A percentile compares a stretch with the other conserved stretches of the same genome.
These are phyloP conservation scores for Dinochytrium kinnereticum DNA, from an alignment of 371 early-diverging fungal species.

Conservation along the genomic window DNA sequence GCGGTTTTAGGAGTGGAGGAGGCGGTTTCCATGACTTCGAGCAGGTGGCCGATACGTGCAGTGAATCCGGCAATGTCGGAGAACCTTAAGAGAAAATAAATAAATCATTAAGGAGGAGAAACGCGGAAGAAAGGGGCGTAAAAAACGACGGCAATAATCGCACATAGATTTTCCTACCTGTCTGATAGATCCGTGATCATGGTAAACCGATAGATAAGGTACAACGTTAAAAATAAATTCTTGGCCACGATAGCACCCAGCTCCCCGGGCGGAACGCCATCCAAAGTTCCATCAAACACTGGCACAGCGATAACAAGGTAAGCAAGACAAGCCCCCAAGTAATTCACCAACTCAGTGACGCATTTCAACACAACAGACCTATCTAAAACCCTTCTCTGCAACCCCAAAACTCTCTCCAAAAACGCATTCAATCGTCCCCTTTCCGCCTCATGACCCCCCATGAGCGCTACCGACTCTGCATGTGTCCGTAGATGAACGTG, in stretches of 20 bases:
- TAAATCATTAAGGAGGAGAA: not conserved
- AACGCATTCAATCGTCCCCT: slow-evolving; percentile 57
- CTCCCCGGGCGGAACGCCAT: slow-evolving; percentile 65
- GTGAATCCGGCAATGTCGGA: slow-evolving; percentile 84
- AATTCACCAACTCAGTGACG: slow-evolving; percentile 72
- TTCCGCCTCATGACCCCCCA: slow-evolving; percentile 73
- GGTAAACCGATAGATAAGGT: slow-evolving; percentile 44
- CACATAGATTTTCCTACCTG: slow-evolving; percentile 17
- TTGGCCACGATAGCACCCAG: slow-evolving; percentile 69
- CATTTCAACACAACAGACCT: slow-evolving; percentile 69
- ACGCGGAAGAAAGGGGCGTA: not conserved
- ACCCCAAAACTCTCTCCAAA: slow-evolving; percentile 58
- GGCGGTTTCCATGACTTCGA: slow-evolving; percentile 67
- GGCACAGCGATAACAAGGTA: slow-evolving; percentile 86
- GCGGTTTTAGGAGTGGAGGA: no score
- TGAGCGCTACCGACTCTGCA: slow-evolving; percentile 82
- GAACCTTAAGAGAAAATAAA: slow-evolving; percentile 33
- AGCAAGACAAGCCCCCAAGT: slow-evolving; percentile 80
- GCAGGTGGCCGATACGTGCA: slow-evolving; percentile 82
- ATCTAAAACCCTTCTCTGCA: slow-evolving; percentile 65
- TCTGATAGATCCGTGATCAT: slow-evolving; percentile 34
- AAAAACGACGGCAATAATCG: not conserved
- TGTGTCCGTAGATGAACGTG: slow-evolving; percentile 75
- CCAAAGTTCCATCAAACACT: slow-evolving; percentile 78
- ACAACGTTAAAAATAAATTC: slow-evolving; percentile 45